Conservation (phyloP, 2,329 filamentous ascomycete species). For the Pestalotiopsis sp. region DNA sequence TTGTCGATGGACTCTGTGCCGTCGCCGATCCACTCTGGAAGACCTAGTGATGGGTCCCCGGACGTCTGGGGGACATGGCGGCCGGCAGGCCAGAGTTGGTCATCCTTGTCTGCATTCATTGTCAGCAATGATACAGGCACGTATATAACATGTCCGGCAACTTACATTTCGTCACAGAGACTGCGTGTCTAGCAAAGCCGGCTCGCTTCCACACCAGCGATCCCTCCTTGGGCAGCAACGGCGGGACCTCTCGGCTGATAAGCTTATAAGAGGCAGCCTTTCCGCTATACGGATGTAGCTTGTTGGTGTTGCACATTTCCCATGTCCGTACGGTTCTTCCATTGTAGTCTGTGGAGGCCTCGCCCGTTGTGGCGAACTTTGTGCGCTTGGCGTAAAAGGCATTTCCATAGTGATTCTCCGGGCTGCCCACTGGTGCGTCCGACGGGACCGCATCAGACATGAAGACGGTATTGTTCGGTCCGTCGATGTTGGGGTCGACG, state of each 20-base stretch:
- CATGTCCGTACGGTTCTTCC: constrained; percentile 79
- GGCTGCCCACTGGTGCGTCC: constrained; percentile 74
- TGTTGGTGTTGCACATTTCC: constrained; percentile 87
- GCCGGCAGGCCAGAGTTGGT: constrained; percentile 82
- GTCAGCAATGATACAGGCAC: not conserved
- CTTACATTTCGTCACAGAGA: constrained; percentile 89
- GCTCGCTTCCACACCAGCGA: constrained; percentile 88
- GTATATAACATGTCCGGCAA: constrained; percentile 9
- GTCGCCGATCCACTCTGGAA: constrained; percentile 78
- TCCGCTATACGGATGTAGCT: constrained; percentile 82
- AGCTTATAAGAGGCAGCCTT: constrained; percentile 89
- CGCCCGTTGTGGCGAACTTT: constrained; percentile 70
- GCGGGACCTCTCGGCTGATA: constrained; percentile 81
- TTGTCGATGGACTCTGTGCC: constrained; percentile 72
- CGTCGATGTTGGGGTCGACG: constrained; percentile 85
- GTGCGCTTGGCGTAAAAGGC: constrained; percentile 87
- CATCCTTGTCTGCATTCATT: constrained; percentile 65
- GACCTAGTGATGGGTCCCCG: constrained; percentile 72
- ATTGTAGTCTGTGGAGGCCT: constrained; percentile 79
- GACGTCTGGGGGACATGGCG: constrained; percentile 88
- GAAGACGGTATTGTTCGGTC: constrained; percentile 82
- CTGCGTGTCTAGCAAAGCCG: constrained; percentile 82
- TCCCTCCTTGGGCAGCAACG: constrained; percentile 77
- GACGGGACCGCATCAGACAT: constrained; percentile 76
- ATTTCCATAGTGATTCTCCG: constrained; percentile 87